Conservation (phyloP, 495 filamentous ascomycete species). For the Penicillium tannophilum region DNA sequence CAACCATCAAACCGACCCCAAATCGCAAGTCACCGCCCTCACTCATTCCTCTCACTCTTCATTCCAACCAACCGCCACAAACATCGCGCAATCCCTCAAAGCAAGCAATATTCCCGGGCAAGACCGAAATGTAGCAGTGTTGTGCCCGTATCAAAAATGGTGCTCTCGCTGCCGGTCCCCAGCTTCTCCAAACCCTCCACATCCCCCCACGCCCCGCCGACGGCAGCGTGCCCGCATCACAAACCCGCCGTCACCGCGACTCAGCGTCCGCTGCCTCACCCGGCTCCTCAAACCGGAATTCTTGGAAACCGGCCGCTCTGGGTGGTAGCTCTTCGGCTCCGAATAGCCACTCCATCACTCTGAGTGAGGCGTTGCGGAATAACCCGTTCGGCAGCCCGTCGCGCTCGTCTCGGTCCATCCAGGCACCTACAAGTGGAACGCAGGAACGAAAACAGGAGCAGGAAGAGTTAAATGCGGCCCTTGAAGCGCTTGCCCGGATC, state of each 20-base stretch:
- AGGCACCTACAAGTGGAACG: constrained; percentile 17
- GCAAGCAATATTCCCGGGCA: not conserved
- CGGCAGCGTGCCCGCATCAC: constrained; percentile 21
- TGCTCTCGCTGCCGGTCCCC: constrained; percentile 46
- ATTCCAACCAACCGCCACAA: constrained; percentile 4
- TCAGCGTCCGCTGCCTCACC: constrained; percentile 14
- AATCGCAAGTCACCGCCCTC: constrained; percentile 14
- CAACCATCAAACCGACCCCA: constrained; percentile 10
- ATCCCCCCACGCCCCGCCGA: constrained; percentile 33
- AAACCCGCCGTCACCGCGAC: constrained; percentile 19
- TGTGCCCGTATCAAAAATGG: constrained; percentile 33
- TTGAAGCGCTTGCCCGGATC: constrained; percentile 69
- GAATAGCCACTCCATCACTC: constrained; percentile 36
- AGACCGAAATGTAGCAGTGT: constrained; percentile 38
- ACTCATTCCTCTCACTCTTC: constrained; percentile 2
- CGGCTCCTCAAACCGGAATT: constrained; percentile 24
- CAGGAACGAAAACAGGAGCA: constrained; percentile 48
- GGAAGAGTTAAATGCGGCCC: constrained; percentile 71
- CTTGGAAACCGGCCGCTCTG: constrained; percentile 16
- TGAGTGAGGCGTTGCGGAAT: constrained; percentile 45
- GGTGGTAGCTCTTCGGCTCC: constrained; percentile 13
- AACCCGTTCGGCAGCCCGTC: constrained; percentile 47
- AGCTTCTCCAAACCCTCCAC: constrained; percentile 42
- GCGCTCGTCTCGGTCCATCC: constrained; percentile 31
- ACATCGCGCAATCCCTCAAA: not conserved